Evolutionary conservation across 371 early-diverging fungal species (phyloP), one percentile per base, ranked within the genome.

Genomic region (Basidiobolus meristosporus): DNA sequence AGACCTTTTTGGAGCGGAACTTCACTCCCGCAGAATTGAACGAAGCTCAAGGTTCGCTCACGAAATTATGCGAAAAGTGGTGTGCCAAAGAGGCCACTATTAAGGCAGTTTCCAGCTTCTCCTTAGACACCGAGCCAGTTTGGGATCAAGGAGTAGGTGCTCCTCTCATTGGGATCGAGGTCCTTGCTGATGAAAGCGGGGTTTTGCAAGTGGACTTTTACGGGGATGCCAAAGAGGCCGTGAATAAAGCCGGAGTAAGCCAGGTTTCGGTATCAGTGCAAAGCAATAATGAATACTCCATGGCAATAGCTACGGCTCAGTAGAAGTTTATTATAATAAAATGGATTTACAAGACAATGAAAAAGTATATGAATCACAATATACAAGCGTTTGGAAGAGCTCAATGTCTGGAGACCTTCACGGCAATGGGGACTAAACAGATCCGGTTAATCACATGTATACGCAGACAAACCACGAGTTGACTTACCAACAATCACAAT

Each of bases 1-100:
- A 26, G 9, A 26, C 26, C 3, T 26, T 26, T 26, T 47, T 95
- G 35, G 77, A 81, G 50, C 84, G 95, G 55, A 95, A 95, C 73
- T 91, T 90, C 44, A 88, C 93, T 2, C 31, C 39, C 7, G 56
- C 59, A 12, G 93, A 92, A 57, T 70, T 75, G 36, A 80, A 85
- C 14, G 78, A 78, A 53, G 75, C 85, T 19, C 76, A 76, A 47
- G 64, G 89, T 0, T 83, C 84, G 60, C 88, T 83, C 53, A 81
- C 93, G 22, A 26, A 9, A 9, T 26, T 26, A 9, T 26, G 26
- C 9, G 95, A 93, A 31, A 73, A 83, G 16, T 93, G 95, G 95
- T 83, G 87, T 9, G 95, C 95, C 41, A 93, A 93, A 69, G 95
- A 93, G 57, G 86, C 95, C 2, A 87, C 88, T 10, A 72, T 93